A percentile compares a stretch with the other conserved stretches of the same genome.
phyloP scores from a whole-genome alignment of 306 rosid genomes.

The Inga oerstediana region DNA sequence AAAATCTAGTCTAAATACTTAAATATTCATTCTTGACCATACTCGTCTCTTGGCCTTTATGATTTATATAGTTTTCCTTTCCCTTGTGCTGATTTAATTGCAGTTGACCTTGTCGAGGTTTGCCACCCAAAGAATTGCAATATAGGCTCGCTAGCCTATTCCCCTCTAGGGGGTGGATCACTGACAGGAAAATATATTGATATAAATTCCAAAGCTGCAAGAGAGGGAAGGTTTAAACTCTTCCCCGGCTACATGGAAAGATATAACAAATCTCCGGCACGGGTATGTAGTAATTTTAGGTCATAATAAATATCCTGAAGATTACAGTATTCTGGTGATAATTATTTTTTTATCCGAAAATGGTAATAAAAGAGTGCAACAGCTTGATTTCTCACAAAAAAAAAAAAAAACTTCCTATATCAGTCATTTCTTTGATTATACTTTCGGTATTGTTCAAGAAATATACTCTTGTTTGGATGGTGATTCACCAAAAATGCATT shows the following conservation, averaged over 20 bases:
- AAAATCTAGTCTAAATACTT: neutral
- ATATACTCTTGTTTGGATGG: neutral
- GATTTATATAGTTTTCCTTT: conserved; percentile 18
- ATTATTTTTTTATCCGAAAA: neutral
- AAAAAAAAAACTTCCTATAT: neutral
- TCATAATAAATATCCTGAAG: conserved; percentile 11
- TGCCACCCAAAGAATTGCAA: conserved; percentile 85
- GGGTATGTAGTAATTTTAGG: conserved; percentile 48
- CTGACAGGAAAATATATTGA: no score
- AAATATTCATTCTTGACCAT: neutral
- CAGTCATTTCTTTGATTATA: neutral
- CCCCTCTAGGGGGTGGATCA: no score
- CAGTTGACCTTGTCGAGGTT: conserved; percentile 91
- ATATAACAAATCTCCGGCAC: conserved; percentile 71
- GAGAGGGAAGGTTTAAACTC: conserved; percentile 74
- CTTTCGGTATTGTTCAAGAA: neutral
- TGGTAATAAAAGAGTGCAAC: conserved; percentile 2
- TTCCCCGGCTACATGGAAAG: conserved; percentile 92
- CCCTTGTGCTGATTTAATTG: conserved; percentile 28
- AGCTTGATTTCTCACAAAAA: neutral
- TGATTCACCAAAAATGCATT: neutral
- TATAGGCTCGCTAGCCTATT: conserved; percentile 79
- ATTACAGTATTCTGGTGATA: conserved; percentile 8
- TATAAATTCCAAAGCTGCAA: no score
- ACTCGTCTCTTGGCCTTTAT: neutral